Percentiles rank a stretch among this genome's conserved stretches.
Conservation (phyloP, 139 green algal genomes). For the Tetradesmus obliquus region DNA sequence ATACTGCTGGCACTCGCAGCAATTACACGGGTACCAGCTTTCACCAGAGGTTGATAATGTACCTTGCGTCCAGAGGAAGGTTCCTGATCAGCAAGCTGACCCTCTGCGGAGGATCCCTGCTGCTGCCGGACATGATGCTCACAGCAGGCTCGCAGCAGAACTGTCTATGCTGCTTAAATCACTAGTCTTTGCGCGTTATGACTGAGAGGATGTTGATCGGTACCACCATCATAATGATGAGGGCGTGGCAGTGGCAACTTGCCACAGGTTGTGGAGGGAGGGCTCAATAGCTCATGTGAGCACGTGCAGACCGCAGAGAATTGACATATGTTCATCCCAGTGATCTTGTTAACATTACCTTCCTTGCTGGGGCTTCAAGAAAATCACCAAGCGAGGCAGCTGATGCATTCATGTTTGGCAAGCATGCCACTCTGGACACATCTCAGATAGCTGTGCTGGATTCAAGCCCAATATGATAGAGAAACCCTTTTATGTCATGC, state of each 20-base stretch:
- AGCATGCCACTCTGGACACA: not conserved
- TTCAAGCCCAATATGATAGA: too few relatives aligned
- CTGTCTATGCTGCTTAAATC: too few relatives aligned
- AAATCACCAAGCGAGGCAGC: not conserved
- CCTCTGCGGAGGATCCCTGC: constrained; percentile 8
- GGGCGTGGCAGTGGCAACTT: too few relatives aligned
- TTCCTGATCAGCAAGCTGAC: constrained; percentile 78
- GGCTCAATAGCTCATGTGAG: too few relatives aligned
- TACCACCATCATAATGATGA: too few relatives aligned
- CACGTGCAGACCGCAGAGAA: too few relatives aligned
- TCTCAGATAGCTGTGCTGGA: too few relatives aligned
- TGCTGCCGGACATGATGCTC: constrained; percentile 25
- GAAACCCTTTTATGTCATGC: too few relatives aligned
- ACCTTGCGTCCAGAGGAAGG: constrained; percentile 76
- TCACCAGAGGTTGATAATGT: not conserved
- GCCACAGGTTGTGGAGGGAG: too few relatives aligned
- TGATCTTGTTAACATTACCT: not conserved
- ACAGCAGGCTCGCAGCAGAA: not conserved
- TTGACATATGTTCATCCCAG: too few relatives aligned
- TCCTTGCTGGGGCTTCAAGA: not conserved
- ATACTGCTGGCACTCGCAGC: not conserved
- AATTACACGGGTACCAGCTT: not conserved
- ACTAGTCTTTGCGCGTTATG: too few relatives aligned
- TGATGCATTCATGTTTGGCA: not conserved
- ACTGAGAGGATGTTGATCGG: too few relatives aligned